phyloP scores from a whole-genome alignment of 2,329 filamentous ascomycete species.

The Chlorencoelia australis region DNA sequence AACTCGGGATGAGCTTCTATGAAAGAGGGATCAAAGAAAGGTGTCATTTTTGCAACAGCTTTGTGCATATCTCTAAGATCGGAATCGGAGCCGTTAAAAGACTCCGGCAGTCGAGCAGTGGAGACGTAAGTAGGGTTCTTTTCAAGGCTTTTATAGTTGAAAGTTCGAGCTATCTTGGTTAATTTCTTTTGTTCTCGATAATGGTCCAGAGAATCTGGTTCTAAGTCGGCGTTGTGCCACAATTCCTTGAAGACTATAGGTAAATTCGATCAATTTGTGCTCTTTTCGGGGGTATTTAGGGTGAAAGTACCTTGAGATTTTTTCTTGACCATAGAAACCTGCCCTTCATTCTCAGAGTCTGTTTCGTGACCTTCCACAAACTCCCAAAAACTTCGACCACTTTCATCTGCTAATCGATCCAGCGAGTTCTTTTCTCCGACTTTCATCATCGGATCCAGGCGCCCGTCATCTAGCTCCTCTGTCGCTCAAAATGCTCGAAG shows the following conservation, averaged over 20 bases:
- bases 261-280: too few species aligned
- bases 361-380: too few species aligned
- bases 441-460: neutral
- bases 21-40: slow-evolving; percentile 32
- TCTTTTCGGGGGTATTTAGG: too few species aligned
- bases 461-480: slow-evolving; percentile 21
- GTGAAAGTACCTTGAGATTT: slow-evolving; percentile 22
- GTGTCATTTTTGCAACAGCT: slow-evolving; percentile 29
- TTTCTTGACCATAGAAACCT: slow-evolving; percentile 27
- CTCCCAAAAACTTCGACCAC: too few species aligned
- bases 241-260: slow-evolving; percentile 31
- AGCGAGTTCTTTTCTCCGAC: slow-evolving; percentile 9
- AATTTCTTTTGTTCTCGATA: slow-evolving; percentile 31
- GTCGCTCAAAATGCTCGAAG: too few species aligned
- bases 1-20: slow-evolving; percentile 28
- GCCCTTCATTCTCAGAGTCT: too few species aligned
- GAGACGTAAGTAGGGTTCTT: slow-evolving; percentile 10
- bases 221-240: slow-evolving; percentile 36
- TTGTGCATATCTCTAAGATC: slow-evolving; percentile 28
- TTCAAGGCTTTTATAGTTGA: slow-evolving; percentile 15
- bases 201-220: slow-evolving; percentile 29
- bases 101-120: slow-evolving; percentile 25
- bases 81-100: slow-evolving; percentile 19
- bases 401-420: slow-evolving; percentile 7
- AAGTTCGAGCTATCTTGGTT: slow-evolving; percentile 25